Conservation (phyloP, 495 filamentous ascomycete species). For the Hypoxylon crocopeplum region DNA sequence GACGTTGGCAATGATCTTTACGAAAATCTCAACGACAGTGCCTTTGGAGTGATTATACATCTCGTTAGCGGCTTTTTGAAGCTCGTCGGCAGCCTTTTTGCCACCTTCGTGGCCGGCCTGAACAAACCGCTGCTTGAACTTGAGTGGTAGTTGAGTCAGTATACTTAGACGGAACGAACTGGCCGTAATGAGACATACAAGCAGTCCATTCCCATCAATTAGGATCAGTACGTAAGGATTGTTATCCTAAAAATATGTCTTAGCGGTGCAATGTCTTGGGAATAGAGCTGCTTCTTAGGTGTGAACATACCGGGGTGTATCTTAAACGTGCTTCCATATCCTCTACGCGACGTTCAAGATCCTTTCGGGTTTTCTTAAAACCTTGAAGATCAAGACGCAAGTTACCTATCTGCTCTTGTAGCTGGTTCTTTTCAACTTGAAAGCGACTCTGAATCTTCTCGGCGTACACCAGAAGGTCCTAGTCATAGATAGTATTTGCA, state of each 20-base stretch:
- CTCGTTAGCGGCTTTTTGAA: constrained; percentile 62
- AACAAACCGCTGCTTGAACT: constrained; percentile 73
- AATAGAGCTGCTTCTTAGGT: neutral
- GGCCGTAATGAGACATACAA: constrained; percentile 52
- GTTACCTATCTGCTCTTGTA: constrained; percentile 41
- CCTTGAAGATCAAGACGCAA: constrained; percentile 52
- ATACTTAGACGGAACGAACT: neutral
- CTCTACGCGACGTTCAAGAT: constrained; percentile 52
- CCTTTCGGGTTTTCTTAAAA: constrained; percentile 47
- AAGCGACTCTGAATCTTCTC: constrained; percentile 44
- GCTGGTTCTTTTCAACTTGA: constrained; percentile 49
- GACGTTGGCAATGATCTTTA: constrained; percentile 73
- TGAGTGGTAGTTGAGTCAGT: constrained; percentile 4
- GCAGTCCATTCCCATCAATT: constrained; percentile 79
- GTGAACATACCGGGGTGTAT: constrained; percentile 41
- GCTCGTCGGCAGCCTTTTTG: constrained; percentile 68
- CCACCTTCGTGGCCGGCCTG: constrained; percentile 72
- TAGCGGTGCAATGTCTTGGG: constrained; percentile 22
- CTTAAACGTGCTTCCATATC: constrained; percentile 38
- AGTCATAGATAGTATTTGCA: constrained; percentile 15
- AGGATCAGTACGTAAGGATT: constrained; percentile 79
- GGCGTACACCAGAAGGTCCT: constrained; percentile 55
- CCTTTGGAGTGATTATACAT: constrained; percentile 45
- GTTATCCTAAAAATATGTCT: constrained; percentile 60
- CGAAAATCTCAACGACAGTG: constrained; percentile 61